These are phyloP conservation scores for Trichoderma simmonsii DNA, from an alignment of 2,329 filamentous ascomycete genomes.

Conservation along the genomic window DNA sequence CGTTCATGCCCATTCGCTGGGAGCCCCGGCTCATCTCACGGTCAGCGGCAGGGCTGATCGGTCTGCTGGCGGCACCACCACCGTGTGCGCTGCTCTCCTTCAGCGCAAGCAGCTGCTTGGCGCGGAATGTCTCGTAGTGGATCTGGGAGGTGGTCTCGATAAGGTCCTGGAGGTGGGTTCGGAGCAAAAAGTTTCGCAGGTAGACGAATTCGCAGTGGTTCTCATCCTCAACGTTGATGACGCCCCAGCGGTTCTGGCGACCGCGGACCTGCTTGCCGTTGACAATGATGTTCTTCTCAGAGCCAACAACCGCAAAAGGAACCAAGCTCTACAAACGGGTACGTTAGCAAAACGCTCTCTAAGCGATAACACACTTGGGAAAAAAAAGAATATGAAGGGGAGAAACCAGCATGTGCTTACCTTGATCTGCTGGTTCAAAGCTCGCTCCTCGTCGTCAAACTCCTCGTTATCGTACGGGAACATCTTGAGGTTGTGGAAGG, in stretches of 20 bases:
- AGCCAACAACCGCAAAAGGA: constrained; percentile 96
- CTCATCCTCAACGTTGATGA: constrained; percentile 99
- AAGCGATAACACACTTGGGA: background rate
- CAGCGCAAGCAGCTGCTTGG: constrained; percentile 94
- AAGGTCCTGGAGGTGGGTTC: constrained; percentile 96
- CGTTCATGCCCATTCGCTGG: constrained; percentile 98
- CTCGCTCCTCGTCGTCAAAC: constrained; percentile 93
- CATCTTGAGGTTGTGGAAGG: constrained; percentile 99
- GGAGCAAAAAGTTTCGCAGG: constrained; percentile 95
- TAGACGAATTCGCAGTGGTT: constrained; percentile 99
- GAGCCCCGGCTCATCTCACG: constrained; percentile 95
- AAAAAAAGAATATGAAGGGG: background rate
- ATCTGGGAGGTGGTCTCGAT: constrained; percentile 99
- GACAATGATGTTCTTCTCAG: constrained; percentile 96
- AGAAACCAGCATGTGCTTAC: constrained; percentile 45
- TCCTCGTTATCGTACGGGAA: constrained; percentile 99
- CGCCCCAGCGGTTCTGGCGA: constrained; percentile 98
- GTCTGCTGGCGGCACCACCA: constrained; percentile 70
- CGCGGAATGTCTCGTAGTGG: constrained; percentile 99
- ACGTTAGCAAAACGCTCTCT: background rate
- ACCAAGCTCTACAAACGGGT: constrained; percentile 69
- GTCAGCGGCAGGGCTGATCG: constrained; percentile 92
- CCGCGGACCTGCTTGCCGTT: constrained; percentile 96
- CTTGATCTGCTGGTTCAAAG: constrained; percentile 94
- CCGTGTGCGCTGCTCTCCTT: constrained; percentile 95